A percentile compares a stretch with the other conserved stretches of the same genome.
Conservation (phyloP, 1,284 basidiomycete species). For the Trichosporon ovoides region DNA sequence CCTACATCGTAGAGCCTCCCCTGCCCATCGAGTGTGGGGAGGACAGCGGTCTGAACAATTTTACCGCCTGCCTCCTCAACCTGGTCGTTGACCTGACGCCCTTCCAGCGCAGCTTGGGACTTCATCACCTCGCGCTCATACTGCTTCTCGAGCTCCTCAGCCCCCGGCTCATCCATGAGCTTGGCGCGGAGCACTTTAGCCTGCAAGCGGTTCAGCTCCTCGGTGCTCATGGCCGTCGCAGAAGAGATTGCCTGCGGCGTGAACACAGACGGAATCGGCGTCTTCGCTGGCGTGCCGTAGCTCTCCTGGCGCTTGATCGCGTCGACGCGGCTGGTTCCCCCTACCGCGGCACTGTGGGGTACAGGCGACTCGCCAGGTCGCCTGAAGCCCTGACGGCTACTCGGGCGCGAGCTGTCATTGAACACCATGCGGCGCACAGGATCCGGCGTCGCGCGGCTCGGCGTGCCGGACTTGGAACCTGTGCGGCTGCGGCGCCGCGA, state of each 20-base stretch:
- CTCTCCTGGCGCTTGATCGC: slow-evolving; percentile 34
- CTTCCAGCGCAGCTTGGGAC: background rate
- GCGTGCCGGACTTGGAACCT: slow-evolving; percentile 42
- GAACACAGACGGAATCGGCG: slow-evolving; percentile 83
- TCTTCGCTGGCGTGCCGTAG: slow-evolving; percentile 40
- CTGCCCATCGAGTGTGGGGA: slow-evolving; percentile 82
- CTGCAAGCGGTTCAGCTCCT: slow-evolving; percentile 82
- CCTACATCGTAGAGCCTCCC: slow-evolving; percentile 91
- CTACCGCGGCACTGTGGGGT: background rate
- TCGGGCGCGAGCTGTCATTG: slow-evolving; percentile 49
- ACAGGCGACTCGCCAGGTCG: slow-evolving; percentile 61
- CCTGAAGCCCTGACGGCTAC: slow-evolving; percentile 71
- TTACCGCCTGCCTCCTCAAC: slow-evolving; percentile 17
- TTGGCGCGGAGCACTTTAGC: slow-evolving; percentile 88
- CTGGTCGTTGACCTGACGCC: slow-evolving; percentile 13
- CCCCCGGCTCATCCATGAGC: slow-evolving; percentile 67
- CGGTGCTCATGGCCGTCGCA: slow-evolving; percentile 45
- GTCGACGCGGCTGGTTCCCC: slow-evolving; percentile 41
- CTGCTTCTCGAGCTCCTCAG: slow-evolving; percentile 68
- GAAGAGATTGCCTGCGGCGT: slow-evolving; percentile 58
- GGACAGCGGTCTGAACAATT: slow-evolving; percentile 61
- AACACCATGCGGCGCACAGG: slow-evolving; percentile 46
- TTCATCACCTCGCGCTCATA: slow-evolving; percentile 59
- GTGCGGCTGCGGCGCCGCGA: slow-evolving; percentile 53
- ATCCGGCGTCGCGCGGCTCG: slow-evolving; percentile 39